A percentile compares a stretch with the other conserved stretches of the same genome.
phyloP scores from a whole-genome alignment of 2,329 filamentous ascomycete species.

The Cercospora citrullina region DNA sequence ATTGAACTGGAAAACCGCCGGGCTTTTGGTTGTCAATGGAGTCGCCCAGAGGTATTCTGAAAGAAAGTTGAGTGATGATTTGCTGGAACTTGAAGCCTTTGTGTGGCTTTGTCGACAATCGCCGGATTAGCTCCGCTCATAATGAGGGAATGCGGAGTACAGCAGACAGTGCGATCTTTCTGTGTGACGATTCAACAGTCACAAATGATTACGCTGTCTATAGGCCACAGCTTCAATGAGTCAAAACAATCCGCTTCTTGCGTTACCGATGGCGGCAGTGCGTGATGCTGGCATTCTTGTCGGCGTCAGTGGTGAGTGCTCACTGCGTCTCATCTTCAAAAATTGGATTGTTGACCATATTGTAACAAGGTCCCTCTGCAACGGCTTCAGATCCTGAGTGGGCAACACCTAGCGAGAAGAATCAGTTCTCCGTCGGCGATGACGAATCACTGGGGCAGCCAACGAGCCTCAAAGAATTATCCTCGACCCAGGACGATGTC shows the following conservation, averaged over 20 bases:
- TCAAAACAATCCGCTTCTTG: neutral
- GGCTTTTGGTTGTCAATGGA: neutral
- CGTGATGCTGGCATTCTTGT: neutral
- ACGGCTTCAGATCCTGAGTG: neutral
- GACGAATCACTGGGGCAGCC: neutral
- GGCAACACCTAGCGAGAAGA: neutral
- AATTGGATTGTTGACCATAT: neutral
- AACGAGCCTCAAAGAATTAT: neutral
- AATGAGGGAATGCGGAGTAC: neutral
- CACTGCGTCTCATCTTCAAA: neutral
- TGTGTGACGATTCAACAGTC: neutral
- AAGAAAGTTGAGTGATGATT: neutral
- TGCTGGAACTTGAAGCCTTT: neutral
- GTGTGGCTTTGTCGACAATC: neutral
- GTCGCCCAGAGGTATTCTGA: neutral
- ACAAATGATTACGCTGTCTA: neutral
- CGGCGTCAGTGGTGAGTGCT: neutral
- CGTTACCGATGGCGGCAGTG: neutral
- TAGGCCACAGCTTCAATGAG: neutral
- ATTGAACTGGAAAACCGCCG: neutral
- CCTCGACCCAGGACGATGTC: neutral
- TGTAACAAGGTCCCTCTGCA: neutral
- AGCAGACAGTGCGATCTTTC: neutral
- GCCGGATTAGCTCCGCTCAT: neutral
- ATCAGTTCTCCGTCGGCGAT: neutral